Evolutionary conservation across 768 basidiomycete species (phyloP).

Genomic region (Boletus eberwhitei): DNA sequence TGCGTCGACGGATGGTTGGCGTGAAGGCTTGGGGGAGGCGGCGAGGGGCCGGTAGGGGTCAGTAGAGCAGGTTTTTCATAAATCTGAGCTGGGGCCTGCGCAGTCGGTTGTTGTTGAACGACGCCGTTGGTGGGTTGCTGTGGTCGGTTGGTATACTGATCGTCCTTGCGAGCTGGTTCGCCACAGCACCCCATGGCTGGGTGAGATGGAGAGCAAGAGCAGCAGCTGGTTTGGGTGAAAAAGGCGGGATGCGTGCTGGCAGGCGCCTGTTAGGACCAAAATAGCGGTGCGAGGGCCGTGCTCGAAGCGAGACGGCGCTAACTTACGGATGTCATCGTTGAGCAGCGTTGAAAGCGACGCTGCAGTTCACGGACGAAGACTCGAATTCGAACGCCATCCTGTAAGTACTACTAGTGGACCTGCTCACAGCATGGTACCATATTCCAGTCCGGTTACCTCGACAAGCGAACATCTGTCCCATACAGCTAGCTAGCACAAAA

Average conservation of each 20-base stretch:
- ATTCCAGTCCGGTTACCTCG: too few relatives aligned
- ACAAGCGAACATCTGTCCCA: too few relatives aligned
- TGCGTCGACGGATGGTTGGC: constrained; percentile 21
- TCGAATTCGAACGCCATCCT: too few relatives aligned
- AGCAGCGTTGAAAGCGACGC: too few relatives aligned
- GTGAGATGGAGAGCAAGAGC: background rate
- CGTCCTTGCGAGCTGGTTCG: constrained; percentile 35
- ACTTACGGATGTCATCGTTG: background rate
- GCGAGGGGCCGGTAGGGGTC: constrained; percentile 40
- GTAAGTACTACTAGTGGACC: too few relatives aligned
- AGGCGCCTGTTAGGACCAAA: constrained; percentile 11
- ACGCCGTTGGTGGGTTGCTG: constrained; percentile 31
- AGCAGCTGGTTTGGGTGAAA: background rate
- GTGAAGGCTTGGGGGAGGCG: constrained; percentile 42
- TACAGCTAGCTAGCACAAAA: too few relatives aligned
- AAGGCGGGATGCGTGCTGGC: background rate
- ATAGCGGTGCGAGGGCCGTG: constrained; percentile 13
- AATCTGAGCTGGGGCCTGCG: constrained; percentile 33
- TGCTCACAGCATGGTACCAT: too few relatives aligned
- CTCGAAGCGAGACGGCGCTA: constrained; percentile 1
- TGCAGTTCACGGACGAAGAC: too few relatives aligned
- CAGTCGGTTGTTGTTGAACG: constrained; percentile 52
- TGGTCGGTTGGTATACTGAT: constrained; percentile 34
- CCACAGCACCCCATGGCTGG: constrained; percentile 66
- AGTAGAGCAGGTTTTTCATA: constrained; percentile 43